Evolutionary conservation across 192 early-diverging fungal species (phyloP), one percentile per base, ranked within the genome.

Genomic region (Umbelopsis vinacea): DNA sequence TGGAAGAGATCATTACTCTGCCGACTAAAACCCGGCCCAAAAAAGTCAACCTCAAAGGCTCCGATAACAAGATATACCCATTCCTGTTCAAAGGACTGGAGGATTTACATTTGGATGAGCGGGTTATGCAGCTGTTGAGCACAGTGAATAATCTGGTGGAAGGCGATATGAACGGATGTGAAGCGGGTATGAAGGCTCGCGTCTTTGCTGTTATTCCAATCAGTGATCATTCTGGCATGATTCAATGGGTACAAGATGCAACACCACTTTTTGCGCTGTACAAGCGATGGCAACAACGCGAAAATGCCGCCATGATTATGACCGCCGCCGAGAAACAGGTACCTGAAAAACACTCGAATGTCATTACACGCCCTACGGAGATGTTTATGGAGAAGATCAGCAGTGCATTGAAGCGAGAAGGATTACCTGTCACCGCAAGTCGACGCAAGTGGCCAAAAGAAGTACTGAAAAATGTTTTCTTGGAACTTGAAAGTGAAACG

Each of bases 1-100:
- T 80, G 10, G 55, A 79, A 19, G 76, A 77, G 35, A 73, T 91
- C 14, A 77, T 82, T 10, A 77, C 91, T 24, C 82, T 93, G 19
- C 90, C 93, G 0, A 94, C 93, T 52, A 98, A 98, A 76, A 98
- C 95, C 2, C 92, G 95, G 54, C 97, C 97, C 10, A 98, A 97
- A 72, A 94, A 93, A 57, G 71, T 98, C 23, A 74, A 80, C 12
- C 67, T 98, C 35, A 38, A 82, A 8, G 84, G 83, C 10, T 75
- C 86, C 35, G 80, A 92, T 71, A 89, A 91, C 22, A 47, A 68
- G 17, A 70, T 76, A 22, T 84, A 92, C 81, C 68, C 88, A 21
- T 99, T 92, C 60, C 80, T 99, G 3, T 88, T 99, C 35, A 99
- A 99, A 74, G 97, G 97, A 3, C 79, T 89, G 43, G 97, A 99